A percentile compares a stretch with the other conserved stretches of the same genome.
Evolutionary conservation across 495 filamentous ascomycete genomes (phyloP).

Genomic region (Xeromyces bisporus): DNA sequence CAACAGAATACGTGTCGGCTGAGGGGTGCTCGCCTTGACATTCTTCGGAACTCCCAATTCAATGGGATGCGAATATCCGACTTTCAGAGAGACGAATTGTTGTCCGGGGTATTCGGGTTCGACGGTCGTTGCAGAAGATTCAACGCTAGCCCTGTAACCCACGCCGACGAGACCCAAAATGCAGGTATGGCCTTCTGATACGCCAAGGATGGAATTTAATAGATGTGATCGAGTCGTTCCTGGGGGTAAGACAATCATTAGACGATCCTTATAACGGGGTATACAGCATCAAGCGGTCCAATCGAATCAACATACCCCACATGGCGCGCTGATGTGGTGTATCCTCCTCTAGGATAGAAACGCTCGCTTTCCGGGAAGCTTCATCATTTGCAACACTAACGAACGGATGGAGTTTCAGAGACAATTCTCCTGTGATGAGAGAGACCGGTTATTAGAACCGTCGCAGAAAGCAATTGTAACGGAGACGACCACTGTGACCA

Average conservation of each 20-base stretch:
- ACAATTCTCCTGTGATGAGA: constrained; percentile 41
- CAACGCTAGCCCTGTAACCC: constrained; percentile 80
- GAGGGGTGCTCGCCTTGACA: constrained; percentile 73
- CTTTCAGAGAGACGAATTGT: constrained; percentile 77
- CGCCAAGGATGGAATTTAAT: constrained; percentile 75
- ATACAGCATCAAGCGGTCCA: too few relatives aligned
- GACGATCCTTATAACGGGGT: constrained; percentile 3
- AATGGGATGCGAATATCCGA: constrained; percentile 89
- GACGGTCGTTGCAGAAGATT: constrained; percentile 52
- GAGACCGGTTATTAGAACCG: constrained; percentile 1
- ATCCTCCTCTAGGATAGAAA: constrained; percentile 47
- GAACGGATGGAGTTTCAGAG: constrained; percentile 53
- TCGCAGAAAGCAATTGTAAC: background rate
- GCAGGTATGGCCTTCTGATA: constrained; percentile 89
- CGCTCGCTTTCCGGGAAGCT: constrained; percentile 36
- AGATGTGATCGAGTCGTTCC: constrained; percentile 81
- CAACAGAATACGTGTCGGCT: constrained; percentile 84
- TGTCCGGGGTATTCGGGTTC: constrained; percentile 57
- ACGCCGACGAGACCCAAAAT: constrained; percentile 91
- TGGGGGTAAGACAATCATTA: constrained; percentile 14
- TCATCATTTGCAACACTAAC: constrained; percentile 52
- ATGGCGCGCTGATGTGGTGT: constrained; percentile 72
- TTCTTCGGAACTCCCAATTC: constrained; percentile 70
- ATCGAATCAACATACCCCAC: constrained; percentile 83
- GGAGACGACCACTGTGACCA: constrained; percentile 2